A percentile compares a stretch with the other conserved stretches of the same genome.
Conservation (phyloP, 129 eudicot species). For the Kitagawia praeruptora region DNA sequence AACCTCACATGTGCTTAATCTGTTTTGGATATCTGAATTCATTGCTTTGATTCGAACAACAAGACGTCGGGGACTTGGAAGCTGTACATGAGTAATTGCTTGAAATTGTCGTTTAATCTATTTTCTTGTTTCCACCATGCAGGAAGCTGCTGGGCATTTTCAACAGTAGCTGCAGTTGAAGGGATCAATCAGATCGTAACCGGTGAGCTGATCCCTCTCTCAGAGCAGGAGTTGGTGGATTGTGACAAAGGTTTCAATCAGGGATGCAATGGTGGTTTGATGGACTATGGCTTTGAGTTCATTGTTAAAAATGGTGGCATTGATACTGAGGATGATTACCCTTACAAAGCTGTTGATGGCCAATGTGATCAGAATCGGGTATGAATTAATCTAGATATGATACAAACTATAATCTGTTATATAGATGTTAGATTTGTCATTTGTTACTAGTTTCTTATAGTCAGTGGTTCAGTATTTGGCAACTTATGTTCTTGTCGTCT, state of each 20-base stretch:
- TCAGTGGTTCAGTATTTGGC: neutral
- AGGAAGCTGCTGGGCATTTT: slow-evolving; percentile 99
- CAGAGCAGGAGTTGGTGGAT: slow-evolving; percentile 94
- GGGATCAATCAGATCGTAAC: slow-evolving; percentile 73
- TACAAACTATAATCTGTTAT: neutral
- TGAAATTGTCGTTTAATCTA: neutral
- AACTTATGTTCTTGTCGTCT: neutral
- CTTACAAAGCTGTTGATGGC: slow-evolving; percentile 63
- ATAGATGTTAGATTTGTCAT: too few species aligned
- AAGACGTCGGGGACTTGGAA: neutral
- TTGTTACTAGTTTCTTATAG: neutral
- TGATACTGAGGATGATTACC: slow-evolving; percentile 78
- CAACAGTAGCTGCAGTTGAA: slow-evolving; percentile 73
- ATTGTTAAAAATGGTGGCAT: slow-evolving; percentile 78
- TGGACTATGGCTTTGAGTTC: slow-evolving; percentile 89
- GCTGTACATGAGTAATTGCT: neutral
- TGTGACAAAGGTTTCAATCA: slow-evolving; percentile 54
- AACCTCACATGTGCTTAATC: neutral
- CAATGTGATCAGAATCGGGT: slow-evolving; percentile 65
- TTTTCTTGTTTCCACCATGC: slow-evolving; percentile 3
- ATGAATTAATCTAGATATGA: neutral
- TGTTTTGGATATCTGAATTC: neutral
- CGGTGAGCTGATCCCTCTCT: slow-evolving; percentile 47
- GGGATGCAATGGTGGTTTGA: slow-evolving; percentile 93
- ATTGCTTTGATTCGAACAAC: neutral